Evolutionary conservation across 1,284 basidiomycete genomes (phyloP).

Genomic region (Exsudoporus floridanus): DNA sequence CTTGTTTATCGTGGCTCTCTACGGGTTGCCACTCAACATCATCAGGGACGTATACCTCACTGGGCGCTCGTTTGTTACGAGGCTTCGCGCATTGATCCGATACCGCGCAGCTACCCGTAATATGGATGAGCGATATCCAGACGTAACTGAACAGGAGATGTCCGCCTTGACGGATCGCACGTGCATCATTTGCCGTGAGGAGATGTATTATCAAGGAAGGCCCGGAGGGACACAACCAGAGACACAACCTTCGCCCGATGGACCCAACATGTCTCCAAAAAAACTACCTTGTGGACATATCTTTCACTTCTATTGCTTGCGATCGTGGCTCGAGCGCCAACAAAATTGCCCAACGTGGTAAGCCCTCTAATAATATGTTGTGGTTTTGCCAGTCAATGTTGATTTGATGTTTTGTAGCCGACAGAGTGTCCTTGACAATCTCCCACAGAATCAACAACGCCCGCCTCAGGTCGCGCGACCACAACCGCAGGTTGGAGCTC

Average conservation of each 20-base stretch:
- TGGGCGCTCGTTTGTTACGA: slow-evolving; percentile 84
- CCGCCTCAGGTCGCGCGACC: slow-evolving; percentile 39
- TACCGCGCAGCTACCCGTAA: slow-evolving; percentile 94
- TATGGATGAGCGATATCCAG: slow-evolving; percentile 96
- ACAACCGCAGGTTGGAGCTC: slow-evolving; percentile 34
- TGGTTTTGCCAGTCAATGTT: slow-evolving; percentile 8
- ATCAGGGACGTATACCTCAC: slow-evolving; percentile 97
- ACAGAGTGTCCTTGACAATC: slow-evolving; percentile 76
- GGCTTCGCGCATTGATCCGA: slow-evolving; percentile 84
- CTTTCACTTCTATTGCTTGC: slow-evolving; percentile 96
- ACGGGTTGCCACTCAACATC: slow-evolving; percentile 96
- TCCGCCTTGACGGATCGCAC: slow-evolving; percentile 80
- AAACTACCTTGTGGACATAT: slow-evolving; percentile 95
- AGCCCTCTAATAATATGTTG: slow-evolving; percentile 27
- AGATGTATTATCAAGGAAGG: slow-evolving; percentile 66
- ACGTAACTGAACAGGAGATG: slow-evolving; percentile 89
- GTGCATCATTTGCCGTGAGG: slow-evolving; percentile 99
- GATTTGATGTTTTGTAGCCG: slow-evolving; percentile 52
- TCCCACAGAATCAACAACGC: slow-evolving; percentile 34
- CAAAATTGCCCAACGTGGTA: slow-evolving; percentile 96
- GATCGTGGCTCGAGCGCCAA: slow-evolving; percentile 97
- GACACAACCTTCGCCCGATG: slow-evolving; percentile 47
- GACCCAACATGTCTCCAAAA: slow-evolving; percentile 94
- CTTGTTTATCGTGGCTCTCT: slow-evolving; percentile 87
- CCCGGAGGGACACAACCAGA: slow-evolving; percentile 34